phyloP scores from a whole-genome alignment of 2,329 filamentous ascomycete genomes.

The Camillea tinctor region DNA sequence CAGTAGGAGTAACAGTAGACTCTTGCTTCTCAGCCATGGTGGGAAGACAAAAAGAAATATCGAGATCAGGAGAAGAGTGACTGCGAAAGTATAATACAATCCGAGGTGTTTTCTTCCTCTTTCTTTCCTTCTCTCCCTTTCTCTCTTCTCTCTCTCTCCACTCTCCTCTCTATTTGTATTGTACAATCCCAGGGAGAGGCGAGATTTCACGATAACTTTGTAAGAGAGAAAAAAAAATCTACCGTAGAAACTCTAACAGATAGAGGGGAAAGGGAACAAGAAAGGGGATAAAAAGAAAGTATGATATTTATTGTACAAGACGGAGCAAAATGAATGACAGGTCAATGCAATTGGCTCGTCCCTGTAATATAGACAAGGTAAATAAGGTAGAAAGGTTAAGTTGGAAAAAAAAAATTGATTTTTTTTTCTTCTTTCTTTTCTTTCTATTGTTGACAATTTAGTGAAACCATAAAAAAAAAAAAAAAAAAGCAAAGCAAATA shows the following conservation, averaged over 20 bases:
- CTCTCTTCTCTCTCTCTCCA: constrained; percentile 1
- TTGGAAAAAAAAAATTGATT: constrained; percentile 9
- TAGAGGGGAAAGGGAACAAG: constrained; percentile 23
- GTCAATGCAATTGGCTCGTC: constrained; percentile 15
- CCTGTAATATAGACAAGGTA: constrained; percentile 4
- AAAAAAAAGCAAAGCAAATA: constrained; percentile 16
- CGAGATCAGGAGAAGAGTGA: constrained; percentile 11
- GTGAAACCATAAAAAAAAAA: too few relatives aligned
- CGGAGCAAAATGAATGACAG: constrained; percentile 24
- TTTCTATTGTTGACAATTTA: constrained; percentile 13
- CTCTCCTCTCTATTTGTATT: constrained; percentile 5
- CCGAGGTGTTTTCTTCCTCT: constrained; percentile 17
- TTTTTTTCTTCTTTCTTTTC: constrained; percentile 17
- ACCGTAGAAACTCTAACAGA: constrained; percentile 18
- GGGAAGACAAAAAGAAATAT: constrained; percentile 13
- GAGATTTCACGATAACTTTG: constrained; percentile 20
- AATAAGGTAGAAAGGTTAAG: constrained; percentile 4
- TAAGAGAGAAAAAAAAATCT: constrained; percentile 7
- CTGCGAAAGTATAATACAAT: constrained; percentile 13
- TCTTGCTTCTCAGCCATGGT: constrained; percentile 34
- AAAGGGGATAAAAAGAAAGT: constrained; percentile 17
- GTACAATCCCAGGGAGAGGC: constrained; percentile 21
- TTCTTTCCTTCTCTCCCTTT: too few relatives aligned
- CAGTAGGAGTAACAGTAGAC: constrained; percentile 13
- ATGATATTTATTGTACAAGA: constrained; percentile 32